A percentile compares a stretch with the other conserved stretches of the same genome.
Conservation (phyloP, 2,329 filamentous ascomycete genomes). For the Graphiopsis chlorocephala region DNA sequence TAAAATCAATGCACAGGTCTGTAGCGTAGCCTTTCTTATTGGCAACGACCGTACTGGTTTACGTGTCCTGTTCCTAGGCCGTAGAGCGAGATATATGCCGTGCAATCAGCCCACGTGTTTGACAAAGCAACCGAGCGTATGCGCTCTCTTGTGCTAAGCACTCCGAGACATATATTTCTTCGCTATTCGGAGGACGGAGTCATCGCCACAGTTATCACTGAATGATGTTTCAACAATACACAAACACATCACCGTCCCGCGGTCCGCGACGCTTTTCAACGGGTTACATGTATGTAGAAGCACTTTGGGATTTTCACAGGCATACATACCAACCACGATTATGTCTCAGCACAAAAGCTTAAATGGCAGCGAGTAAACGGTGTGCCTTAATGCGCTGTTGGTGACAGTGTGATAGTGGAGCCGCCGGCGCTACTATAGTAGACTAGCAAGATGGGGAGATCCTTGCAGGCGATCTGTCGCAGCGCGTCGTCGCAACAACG, state of each 20-base stretch:
- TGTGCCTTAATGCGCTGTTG: background rate
- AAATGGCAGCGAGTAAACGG: background rate
- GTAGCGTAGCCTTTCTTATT: background rate
- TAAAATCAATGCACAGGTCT: background rate
- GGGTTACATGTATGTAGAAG: background rate
- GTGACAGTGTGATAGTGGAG: slow-evolving; percentile 2
- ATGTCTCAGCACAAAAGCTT: background rate
- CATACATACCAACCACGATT: background rate
- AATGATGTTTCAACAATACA: background rate
- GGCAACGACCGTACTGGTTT: background rate
- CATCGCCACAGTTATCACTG: background rate
- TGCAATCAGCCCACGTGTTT: background rate
- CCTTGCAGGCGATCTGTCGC: slow-evolving; percentile 1
- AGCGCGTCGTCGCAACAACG: slow-evolving; percentile 1
- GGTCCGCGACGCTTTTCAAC: background rate
- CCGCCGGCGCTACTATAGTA: background rate
- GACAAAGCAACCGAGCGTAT: background rate
- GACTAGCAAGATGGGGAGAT: background rate
- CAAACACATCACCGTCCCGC: background rate
- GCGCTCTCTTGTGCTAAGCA: background rate
- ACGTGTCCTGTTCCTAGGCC: background rate
- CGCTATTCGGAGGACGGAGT: background rate
- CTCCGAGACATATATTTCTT: background rate
- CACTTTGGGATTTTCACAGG: background rate
- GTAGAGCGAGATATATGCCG: background rate